A percentile compares a stretch with the other conserved stretches of the same genome.
Evolutionary conservation across 768 basidiomycete species (phyloP).

Genomic region (Inosperma sp.): DNA sequence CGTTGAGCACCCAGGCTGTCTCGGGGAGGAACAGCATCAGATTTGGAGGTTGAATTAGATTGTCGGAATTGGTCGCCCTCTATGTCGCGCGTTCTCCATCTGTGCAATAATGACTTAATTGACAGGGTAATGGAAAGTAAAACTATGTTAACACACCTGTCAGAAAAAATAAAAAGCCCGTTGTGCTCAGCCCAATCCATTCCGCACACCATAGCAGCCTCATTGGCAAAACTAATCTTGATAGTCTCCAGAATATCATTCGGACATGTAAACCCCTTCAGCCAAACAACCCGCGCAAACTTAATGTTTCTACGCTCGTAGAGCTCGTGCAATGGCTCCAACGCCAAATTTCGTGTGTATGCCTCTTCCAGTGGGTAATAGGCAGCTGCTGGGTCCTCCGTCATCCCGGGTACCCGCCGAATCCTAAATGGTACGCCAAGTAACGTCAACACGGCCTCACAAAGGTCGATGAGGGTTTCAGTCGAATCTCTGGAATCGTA

Average conservation of each 20-base stretch:
- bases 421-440: slow-evolving; percentile 93
- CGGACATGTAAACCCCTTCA: slow-evolving; percentile 98
- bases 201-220: slow-evolving; percentile 98
- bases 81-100: slow-evolving; percentile 97
- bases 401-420: slow-evolving; percentile 89
- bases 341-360: slow-evolving; percentile 84
- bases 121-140: not conserved
- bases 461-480: slow-evolving; percentile 88
- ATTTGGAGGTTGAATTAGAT: slow-evolving; percentile 88
- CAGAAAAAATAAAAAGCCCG: slow-evolving; percentile 97
- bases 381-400: slow-evolving; percentile 75
- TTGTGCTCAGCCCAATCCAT: slow-evolving; percentile 99
- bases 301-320: slow-evolving; percentile 68
- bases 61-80: slow-evolving; percentile 98
- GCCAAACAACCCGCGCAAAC: slow-evolving; percentile 92
- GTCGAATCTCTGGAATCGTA: slow-evolving; percentile 95
- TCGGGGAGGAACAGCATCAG: slow-evolving; percentile 88
- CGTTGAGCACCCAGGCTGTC: slow-evolving; percentile 76
- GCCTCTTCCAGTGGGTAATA: slow-evolving; percentile 98
- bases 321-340: slow-evolving; percentile 88
- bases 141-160: slow-evolving; percentile 62
- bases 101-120: slow-evolving; percentile 24
- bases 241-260: slow-evolving; percentile 97
- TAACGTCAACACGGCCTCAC: slow-evolving; percentile 90
- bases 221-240: slow-evolving; percentile 82